These are phyloP conservation scores for Thielaviopsis punctulata DNA, from an alignment of 2,329 filamentous ascomycete species.

Conservation along the genomic window DNA sequence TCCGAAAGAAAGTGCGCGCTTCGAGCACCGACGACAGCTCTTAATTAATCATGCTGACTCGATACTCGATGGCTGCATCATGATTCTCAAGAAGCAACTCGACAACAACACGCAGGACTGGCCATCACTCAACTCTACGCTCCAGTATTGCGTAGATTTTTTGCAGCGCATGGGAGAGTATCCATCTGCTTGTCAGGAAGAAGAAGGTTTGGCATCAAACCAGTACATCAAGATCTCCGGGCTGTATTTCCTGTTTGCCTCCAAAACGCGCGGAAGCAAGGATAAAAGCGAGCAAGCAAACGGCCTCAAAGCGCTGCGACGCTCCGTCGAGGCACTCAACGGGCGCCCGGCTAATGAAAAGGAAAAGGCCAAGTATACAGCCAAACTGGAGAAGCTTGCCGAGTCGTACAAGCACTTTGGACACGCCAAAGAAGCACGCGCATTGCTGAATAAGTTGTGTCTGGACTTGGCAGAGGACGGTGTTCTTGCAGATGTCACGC, in stretches of 20 bases:
- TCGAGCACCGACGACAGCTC: constrained; percentile 40
- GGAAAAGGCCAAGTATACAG: constrained; percentile 39
- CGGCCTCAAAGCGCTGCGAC: constrained; percentile 39
- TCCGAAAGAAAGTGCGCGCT: constrained; percentile 41
- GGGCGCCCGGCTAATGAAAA: constrained; percentile 35
- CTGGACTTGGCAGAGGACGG: constrained; percentile 42
- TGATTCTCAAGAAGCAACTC: constrained; percentile 36
- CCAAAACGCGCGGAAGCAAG: constrained; percentile 22
- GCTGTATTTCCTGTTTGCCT: constrained; percentile 44
- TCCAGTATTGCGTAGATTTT: constrained; percentile 38
- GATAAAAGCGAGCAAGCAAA: constrained; percentile 24
- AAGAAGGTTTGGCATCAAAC: constrained; percentile 20
- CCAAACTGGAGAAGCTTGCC: constrained; percentile 50
- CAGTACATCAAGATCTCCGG: constrained; percentile 53
- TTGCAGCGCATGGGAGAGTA: constrained; percentile 33
- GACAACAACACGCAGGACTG: constrained; percentile 31
- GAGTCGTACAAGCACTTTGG: constrained; percentile 39
- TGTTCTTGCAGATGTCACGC: constrained; percentile 34
- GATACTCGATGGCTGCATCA: constrained; percentile 42
- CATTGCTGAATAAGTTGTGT: constrained; percentile 42
- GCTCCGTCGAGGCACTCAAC: constrained; percentile 46
- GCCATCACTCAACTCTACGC: constrained; percentile 37
- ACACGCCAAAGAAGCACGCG: constrained; percentile 37
- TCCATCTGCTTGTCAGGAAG: constrained; percentile 15
- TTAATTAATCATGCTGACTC: constrained; percentile 35